A percentile compares a stretch with the other conserved stretches of the same genome.
phyloP scores from a whole-genome alignment of 805 yeast species.

The Starmerella vaccinii region DNA sequence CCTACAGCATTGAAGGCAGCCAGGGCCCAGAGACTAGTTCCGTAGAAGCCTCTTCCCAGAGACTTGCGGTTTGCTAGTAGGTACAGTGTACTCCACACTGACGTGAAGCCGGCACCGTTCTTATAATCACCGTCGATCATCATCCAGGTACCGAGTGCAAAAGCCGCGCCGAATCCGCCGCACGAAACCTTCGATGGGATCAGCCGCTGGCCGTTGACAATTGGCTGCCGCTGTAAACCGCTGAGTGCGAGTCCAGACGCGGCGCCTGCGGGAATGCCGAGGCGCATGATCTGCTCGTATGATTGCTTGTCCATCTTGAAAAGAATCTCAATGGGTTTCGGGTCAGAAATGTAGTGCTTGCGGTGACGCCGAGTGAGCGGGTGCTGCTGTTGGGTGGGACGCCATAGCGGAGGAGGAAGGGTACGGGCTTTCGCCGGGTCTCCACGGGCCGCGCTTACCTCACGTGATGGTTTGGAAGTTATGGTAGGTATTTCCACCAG shows the following conservation, averaged over 20 bases:
- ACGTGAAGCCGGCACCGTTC: constrained; percentile 26
- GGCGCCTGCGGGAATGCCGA: constrained; percentile 22
- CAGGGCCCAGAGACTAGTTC: constrained; percentile 13
- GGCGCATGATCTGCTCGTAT: constrained; percentile 13
- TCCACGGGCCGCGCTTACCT: neutral
- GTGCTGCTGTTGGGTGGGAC: neutral
- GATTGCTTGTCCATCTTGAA: neutral
- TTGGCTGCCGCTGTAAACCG: constrained; percentile 20
- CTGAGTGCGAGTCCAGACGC: constrained; percentile 21
- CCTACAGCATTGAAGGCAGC: constrained; percentile 21
- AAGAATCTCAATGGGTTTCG: neutral
- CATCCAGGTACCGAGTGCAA: constrained; percentile 26
- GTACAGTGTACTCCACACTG: constrained; percentile 26
- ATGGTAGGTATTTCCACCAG: constrained; percentile 1
- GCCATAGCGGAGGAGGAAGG: too few relatives aligned
- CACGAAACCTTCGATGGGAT: constrained; percentile 20
- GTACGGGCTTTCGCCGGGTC: neutral
- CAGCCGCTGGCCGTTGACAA: constrained; percentile 13
- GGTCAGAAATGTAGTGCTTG: neutral
- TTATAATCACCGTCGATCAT: constrained; percentile 27
- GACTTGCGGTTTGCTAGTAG: constrained; percentile 22
- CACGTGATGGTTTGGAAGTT: neutral
- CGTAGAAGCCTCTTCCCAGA: constrained; percentile 15
- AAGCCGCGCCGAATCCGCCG: constrained; percentile 26
- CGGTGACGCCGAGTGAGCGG: neutral